Base-by-base conservation (phyloP, 305 asterid species). In the Fraxinus sp. region DNA sequence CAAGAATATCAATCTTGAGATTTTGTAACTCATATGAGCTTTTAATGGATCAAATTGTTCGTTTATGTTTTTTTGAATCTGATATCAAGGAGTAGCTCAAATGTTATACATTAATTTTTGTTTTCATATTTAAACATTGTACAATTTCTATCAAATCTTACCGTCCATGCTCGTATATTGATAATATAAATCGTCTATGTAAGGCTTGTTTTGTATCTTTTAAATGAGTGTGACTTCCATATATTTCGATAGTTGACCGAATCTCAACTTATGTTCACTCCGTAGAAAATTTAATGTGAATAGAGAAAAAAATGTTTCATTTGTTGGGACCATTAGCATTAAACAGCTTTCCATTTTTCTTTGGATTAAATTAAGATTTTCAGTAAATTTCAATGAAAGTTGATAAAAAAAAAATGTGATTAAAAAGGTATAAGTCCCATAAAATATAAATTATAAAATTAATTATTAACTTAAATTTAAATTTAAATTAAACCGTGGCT, bases 301-400 rank as follows among this genome's bases (percentile, higher is more conserved):
- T 36, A 59, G 26, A 57, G 26, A 37, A 37, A 77, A 57, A 32
- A 64, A 7, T 57, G 8, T 13, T 26, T 46, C 75, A n/a, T 8
- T 68, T 46, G 46, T 79, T 39, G 81, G 86, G 84, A 84, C 89
- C 81, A 84, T 59, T 73, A 46, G 82, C 75, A 70, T 72, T 32
- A 71, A 52, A 46, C 30, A 73, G 1, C 39, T 26, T 3, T 10
- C 4, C 4, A 9, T 41, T 14, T 41, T 43, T 11, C 0, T 43
- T 2, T 16, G 5, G 5, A 43, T 43, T 43, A 43, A 43, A 43
- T 11, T 43, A 4, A 43, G 3, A 43, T 11, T 43, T 43, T 43
- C 5, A 11, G 4, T 43, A 43, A 0, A 43, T 11, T 43, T 43
- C 11, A 43, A 43, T 43, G 3, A 43, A 11, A 11, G 4, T 11